Evolutionary conservation across 2,329 filamentous ascomycete species (phyloP).

Genomic region (Xylariaceae sp.): DNA sequence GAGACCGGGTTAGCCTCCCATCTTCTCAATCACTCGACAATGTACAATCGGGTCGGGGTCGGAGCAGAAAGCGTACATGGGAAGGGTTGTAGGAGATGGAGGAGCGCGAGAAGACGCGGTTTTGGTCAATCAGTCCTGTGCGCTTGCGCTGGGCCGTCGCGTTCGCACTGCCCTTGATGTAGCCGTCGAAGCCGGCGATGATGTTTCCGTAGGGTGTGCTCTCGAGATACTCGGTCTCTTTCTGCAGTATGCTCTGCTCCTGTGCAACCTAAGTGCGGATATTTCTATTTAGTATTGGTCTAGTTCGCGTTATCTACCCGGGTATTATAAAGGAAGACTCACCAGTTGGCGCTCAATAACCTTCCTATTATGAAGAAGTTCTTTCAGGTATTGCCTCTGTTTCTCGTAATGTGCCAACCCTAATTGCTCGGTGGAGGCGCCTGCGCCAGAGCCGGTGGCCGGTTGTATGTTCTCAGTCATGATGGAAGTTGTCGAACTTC

Average conservation of each 20-base stretch:
- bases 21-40: too few species aligned
- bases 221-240: conserved; percentile 85
- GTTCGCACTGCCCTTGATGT: conserved; percentile 81
- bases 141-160: conserved; percentile 59
- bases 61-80: conserved; percentile 25
- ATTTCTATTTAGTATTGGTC: too few species aligned
- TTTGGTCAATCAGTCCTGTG: conserved; percentile 59
- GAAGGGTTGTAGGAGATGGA: conserved; percentile 56
- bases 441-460: conserved; percentile 13
- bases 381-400: conserved; percentile 43
- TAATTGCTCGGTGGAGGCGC: conserved; percentile 21
- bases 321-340: conserved; percentile 6
- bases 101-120: conserved; percentile 66
- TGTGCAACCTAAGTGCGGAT: conserved; percentile 41
- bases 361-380: conserved; percentile 37
- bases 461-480: conserved; percentile 31
- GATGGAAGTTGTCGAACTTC: conserved; percentile 1
- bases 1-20: too few species aligned
- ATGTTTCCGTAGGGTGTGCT: conserved; percentile 89
- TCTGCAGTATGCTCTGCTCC: conserved; percentile 78
- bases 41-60: background rate
- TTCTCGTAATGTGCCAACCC: conserved; percentile 42
- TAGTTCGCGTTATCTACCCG: background rate
- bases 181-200: conserved; percentile 95
- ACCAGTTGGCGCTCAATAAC: conserved; percentile 25